Conservation (phyloP, 805 yeast species). For the Saccharomyces kudriavzevii region DNA sequence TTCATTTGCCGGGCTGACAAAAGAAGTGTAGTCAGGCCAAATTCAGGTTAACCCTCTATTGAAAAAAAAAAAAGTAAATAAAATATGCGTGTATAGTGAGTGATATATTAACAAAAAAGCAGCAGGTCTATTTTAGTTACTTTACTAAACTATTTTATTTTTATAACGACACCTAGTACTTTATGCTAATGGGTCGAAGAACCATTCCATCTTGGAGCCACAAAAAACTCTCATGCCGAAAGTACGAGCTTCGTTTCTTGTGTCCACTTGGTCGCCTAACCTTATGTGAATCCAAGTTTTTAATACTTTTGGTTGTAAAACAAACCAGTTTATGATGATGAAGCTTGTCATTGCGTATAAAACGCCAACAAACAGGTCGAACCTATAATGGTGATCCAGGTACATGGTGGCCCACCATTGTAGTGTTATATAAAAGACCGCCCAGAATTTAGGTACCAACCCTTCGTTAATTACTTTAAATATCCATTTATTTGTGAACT, state of each 20-base stretch:
- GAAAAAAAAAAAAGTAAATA: too few species aligned
- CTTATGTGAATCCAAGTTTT: conserved; percentile 26
- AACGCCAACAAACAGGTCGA: conserved; percentile 52
- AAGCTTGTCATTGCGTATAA: conserved; percentile 42
- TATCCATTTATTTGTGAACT: conserved; percentile 14
- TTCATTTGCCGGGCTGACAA: neutral
- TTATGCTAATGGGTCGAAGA: conserved; percentile 47
- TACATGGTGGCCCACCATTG: conserved; percentile 77
- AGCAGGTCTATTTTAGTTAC: neutral
- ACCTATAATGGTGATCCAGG: conserved; percentile 63
- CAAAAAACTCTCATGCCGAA: conserved; percentile 61
- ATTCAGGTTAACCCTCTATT: neutral
- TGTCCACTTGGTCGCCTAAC: conserved; percentile 33
- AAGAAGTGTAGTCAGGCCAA: neutral
- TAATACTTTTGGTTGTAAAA: conserved; percentile 32
- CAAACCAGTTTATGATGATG: conserved; percentile 33
- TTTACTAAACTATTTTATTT: neutral
- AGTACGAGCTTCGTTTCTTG: conserved; percentile 38
- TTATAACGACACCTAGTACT: neutral
- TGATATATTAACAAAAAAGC: too few species aligned
- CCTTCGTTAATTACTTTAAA: conserved; percentile 21
- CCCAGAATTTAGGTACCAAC: conserved; percentile 27
- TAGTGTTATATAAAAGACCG: conserved; percentile 38
- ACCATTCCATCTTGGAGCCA: conserved; percentile 39
- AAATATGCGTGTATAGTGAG: neutral